Evolutionary conservation across 768 basidiomycete genomes (phyloP).

Genomic region (Megacollybia marginata): DNA sequence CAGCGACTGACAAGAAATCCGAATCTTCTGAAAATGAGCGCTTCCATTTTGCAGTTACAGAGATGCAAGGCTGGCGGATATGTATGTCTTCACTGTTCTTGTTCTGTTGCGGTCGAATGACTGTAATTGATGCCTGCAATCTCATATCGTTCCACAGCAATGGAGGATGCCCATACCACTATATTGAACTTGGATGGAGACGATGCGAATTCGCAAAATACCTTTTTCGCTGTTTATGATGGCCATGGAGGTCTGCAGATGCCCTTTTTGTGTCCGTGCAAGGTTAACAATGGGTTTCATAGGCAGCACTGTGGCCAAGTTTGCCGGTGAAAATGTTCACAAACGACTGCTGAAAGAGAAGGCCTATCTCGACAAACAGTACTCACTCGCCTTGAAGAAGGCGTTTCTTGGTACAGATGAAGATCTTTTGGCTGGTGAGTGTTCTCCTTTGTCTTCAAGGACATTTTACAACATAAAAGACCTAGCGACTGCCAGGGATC

Average conservation of each 20-base stretch:
- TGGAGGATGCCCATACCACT: conserved; percentile 93
- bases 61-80: conserved; percentile 99
- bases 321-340: conserved; percentile 80
- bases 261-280: conserved; percentile 3
- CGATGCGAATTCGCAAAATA: conserved; percentile 37
- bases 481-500: conserved; percentile 81
- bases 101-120: too few relatives aligned
- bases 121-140: neutral
- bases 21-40: conserved; percentile 63
- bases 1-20: conserved; percentile 80
- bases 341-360: conserved; percentile 69
- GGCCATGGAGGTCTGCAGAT: conserved; percentile 83
- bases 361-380: conserved; percentile 62
- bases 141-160: conserved; percentile 45
- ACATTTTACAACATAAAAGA: conserved; percentile 35
- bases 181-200: conserved; percentile 60
- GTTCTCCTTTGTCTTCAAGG: conserved; percentile 4
- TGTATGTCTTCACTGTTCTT: conserved; percentile 49
- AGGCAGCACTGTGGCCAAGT: conserved; percentile 84
- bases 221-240: conserved; percentile 97
- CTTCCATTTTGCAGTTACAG: conserved; percentile 72
- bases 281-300: conserved; percentile 4
- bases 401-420: conserved; percentile 94
- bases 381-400: conserved; percentile 71
- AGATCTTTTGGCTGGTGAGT: conserved; percentile 78